A percentile compares a stretch with the other conserved stretches of the same genome.
These are phyloP conservation scores for Dendrobium chrysotoxum DNA, from an alignment of 106 monocot genomes.

Conservation along the genomic window DNA sequence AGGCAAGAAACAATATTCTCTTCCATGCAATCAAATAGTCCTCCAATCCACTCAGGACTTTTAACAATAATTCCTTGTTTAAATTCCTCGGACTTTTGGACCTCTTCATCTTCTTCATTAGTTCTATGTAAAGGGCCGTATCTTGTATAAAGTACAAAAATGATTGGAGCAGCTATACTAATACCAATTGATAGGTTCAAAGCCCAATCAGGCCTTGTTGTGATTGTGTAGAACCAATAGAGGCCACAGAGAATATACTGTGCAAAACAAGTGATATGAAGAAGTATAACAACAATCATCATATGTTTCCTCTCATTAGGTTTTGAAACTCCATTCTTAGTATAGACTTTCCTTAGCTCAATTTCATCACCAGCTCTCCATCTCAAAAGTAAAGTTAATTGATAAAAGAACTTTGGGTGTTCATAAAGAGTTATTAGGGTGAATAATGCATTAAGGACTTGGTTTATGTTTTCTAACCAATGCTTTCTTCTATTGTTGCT, in stretches of 20 bases:
- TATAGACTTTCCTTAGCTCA: constrained; percentile 7
- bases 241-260: constrained; percentile 34
- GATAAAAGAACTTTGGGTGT: constrained; percentile 31
- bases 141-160: constrained; percentile 15
- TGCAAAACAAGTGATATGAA: constrained; percentile 34
- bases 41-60: too few species aligned
- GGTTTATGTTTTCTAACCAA: constrained; percentile 44
- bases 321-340: too few species aligned
- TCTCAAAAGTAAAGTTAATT: constrained; percentile 21
- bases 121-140: constrained; percentile 25
- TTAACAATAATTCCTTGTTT: too few species aligned
- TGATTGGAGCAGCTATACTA: constrained; percentile 10
- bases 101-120: constrained; percentile 9
- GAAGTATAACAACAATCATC: constrained; percentile 32
- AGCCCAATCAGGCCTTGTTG: constrained; percentile 13
- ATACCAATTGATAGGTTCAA: constrained; percentile 13
- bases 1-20: too few species aligned
- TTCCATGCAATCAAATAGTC: too few species aligned
- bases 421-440: constrained; percentile 44
- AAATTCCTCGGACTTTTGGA: too few species aligned
- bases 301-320: constrained; percentile 34
- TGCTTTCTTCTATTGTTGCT: constrained; percentile 1
- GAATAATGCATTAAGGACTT: constrained; percentile 48
- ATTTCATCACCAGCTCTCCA: constrained; percentile 22
- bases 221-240: constrained; percentile 21